A percentile compares a stretch with the other conserved stretches of the same genome.
phyloP scores from a whole-genome alignment of 257 asterid species.

The Haberlea rhodopensis region DNA sequence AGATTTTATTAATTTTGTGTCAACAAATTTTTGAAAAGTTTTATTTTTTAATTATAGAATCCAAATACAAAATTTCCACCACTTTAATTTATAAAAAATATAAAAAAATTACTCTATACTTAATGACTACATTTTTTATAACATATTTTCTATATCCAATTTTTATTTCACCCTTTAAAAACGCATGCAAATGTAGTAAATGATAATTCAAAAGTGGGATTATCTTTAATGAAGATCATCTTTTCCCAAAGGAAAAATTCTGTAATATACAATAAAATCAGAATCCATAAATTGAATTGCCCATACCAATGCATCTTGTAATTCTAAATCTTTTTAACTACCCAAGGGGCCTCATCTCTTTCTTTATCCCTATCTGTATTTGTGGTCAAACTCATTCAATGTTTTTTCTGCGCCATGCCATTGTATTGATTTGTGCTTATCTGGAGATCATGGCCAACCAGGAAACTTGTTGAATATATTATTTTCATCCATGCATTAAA shows the following conservation, averaged over 20 bases:
- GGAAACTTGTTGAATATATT: too few species aligned
- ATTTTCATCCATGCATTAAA: too few species aligned
- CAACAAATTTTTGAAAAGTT: too few species aligned
- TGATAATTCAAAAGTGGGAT: conserved; percentile 7
- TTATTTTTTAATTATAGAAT: too few species aligned
- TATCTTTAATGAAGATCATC: neutral
- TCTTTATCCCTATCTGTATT: neutral
- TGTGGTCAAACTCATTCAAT: conserved; percentile 32
- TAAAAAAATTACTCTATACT: too few species aligned
- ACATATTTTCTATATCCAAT: too few species aligned
- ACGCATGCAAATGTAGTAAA: too few species aligned
- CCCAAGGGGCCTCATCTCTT: conserved; percentile 24
- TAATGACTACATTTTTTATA: too few species aligned
- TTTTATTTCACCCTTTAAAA: too few species aligned
- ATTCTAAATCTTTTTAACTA: conserved; percentile 35
- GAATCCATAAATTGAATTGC: conserved; percentile 26
- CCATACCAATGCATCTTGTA: conserved; percentile 43
- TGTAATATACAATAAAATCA: neutral
- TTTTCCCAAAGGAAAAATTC: neutral
- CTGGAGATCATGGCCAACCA: neutral
- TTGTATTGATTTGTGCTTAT: neutral
- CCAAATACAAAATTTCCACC: too few species aligned
- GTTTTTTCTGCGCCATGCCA: conserved; percentile 26
- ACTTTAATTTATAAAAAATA: too few species aligned
- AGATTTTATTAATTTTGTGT: too few species aligned